These are phyloP conservation scores for Penicillium paneum DNA, from an alignment of 2,329 filamentous ascomycete genomes.

Conservation along the genomic window DNA sequence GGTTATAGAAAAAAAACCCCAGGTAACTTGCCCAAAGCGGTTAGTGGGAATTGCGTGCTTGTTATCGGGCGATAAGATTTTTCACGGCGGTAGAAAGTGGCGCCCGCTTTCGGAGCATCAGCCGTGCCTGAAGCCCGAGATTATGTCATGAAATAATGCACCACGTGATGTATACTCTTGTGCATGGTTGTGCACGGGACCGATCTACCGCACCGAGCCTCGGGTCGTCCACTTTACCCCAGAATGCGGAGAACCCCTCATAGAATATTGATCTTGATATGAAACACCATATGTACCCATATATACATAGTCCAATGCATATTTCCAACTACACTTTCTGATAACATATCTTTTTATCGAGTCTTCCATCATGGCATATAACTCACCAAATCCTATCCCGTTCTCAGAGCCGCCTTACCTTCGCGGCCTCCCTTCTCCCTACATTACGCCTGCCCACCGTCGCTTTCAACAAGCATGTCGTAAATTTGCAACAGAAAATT, in stretches of 20 bases:
- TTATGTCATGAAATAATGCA: background rate
- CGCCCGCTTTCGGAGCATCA: conserved; percentile 7
- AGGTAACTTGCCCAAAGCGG: conserved; percentile 27
- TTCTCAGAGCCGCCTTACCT: conserved; percentile 74
- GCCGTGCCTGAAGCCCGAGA: background rate
- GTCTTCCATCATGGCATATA: conserved; percentile 25
- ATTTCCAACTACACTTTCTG: background rate
- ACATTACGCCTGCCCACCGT: conserved; percentile 65
- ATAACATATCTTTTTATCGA: background rate
- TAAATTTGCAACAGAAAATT: conserved; percentile 62
- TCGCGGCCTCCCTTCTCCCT: conserved; percentile 65
- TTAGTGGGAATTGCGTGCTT: conserved; percentile 37
- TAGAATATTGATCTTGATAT: background rate
- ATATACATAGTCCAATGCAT: background rate
- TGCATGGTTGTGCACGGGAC: background rate
- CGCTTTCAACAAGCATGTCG: conserved; percentile 67
- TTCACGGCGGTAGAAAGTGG: conserved; percentile 2
- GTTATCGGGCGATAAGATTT: conserved; percentile 27
- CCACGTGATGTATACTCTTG: background rate
- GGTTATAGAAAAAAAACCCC: conserved; percentile 30
- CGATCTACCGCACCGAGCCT: conserved; percentile 8
- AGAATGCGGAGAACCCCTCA: conserved; percentile 15
- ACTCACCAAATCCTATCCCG: conserved; percentile 49
- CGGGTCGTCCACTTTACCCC: conserved; percentile 8
- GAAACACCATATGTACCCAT: background rate